Percentiles rank a stretch among this genome's conserved stretches.
phyloP scores from a whole-genome alignment of 2,329 filamentous ascomycete species.

The Phoma herbarum region DNA sequence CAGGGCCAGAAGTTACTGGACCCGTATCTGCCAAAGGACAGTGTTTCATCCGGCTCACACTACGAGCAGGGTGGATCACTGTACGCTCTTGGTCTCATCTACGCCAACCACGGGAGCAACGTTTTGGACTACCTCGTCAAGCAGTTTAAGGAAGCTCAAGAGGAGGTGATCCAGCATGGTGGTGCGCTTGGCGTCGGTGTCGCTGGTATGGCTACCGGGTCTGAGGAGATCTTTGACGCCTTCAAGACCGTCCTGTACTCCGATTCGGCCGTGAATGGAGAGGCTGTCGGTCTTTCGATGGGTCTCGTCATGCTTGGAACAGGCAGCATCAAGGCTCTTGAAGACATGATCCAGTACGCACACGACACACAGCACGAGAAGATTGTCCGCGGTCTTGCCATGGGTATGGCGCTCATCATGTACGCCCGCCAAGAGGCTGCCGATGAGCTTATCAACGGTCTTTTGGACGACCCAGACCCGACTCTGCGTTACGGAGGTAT shows the following conservation, averaged over 20 bases:
- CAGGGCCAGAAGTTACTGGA: constrained; percentile 94
- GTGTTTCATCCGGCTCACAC: constrained; percentile 78
- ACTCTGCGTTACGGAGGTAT: constrained; percentile 96
- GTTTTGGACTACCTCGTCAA: constrained; percentile 81
- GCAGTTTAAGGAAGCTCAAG: constrained; percentile 77
- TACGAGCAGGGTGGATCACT: constrained; percentile 97
- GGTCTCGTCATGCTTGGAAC: constrained; percentile 98
- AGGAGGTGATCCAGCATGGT: constrained; percentile 96
- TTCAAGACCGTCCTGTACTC: constrained; percentile 88
- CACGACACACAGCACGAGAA: constrained; percentile 99
- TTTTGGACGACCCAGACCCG: constrained; percentile 92
- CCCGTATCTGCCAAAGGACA: constrained; percentile 86
- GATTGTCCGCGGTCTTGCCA: constrained; percentile 92
- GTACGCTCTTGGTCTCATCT: constrained; percentile 94
- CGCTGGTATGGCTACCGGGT: constrained; percentile 95
- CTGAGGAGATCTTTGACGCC: constrained; percentile 88
- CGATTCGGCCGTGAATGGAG: constrained; percentile 95
- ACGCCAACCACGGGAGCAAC: constrained; percentile 94
- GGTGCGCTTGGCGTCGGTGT: constrained; percentile 94
- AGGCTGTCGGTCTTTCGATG: constrained; percentile 95
- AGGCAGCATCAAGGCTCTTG: constrained; percentile 90
- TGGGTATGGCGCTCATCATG: constrained; percentile 99
- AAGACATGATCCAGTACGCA: constrained; percentile 97
- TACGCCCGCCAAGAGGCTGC: constrained; percentile 94
- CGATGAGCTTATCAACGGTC: constrained; percentile 91